A percentile compares a stretch with the other conserved stretches of the same genome.
Conservation (phyloP, 129 eudicot species). For the Glebionis coronaria region DNA sequence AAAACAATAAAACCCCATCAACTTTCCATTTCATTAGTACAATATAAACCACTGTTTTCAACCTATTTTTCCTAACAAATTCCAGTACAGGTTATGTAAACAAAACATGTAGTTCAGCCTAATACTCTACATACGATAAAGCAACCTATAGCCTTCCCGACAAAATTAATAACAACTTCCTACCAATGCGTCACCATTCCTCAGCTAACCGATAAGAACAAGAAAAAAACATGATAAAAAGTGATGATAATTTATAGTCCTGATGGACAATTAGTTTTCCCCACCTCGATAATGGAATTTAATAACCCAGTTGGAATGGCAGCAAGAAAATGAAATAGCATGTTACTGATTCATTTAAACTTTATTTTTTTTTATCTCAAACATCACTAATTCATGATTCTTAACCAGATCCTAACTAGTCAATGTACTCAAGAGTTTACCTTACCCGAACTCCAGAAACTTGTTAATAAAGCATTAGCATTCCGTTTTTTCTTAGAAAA, state of each 20-base stretch:
- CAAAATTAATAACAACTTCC: slow-evolving; percentile 12
- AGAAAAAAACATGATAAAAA: slow-evolving; percentile 16
- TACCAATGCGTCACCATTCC: background rate
- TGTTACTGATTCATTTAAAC: background rate
- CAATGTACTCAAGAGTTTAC: background rate
- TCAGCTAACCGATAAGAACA: slow-evolving; percentile 14
- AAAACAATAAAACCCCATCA: too few relatives aligned
- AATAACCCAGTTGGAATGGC: background rate
- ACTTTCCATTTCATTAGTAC: too few relatives aligned
- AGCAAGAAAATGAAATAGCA: background rate
- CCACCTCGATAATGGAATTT: background rate
- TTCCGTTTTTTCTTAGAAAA: background rate
- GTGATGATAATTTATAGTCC: too few relatives aligned
- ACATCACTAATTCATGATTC: background rate
- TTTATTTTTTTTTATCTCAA: too few relatives aligned
- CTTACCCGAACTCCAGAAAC: background rate
- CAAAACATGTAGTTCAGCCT: background rate
- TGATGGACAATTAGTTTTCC: background rate
- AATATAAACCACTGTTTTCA: too few relatives aligned
- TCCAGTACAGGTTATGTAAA: background rate
- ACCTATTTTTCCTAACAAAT: background rate
- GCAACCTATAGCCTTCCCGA: background rate
- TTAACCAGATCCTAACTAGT: background rate
- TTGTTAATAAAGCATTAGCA: background rate
- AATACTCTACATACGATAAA: background rate